Percentiles rank a stretch among this genome's conserved stretches.
These are phyloP conservation scores for Penicillium italicum DNA, from an alignment of 2,329 filamentous ascomycete genomes.

Conservation along the genomic window DNA sequence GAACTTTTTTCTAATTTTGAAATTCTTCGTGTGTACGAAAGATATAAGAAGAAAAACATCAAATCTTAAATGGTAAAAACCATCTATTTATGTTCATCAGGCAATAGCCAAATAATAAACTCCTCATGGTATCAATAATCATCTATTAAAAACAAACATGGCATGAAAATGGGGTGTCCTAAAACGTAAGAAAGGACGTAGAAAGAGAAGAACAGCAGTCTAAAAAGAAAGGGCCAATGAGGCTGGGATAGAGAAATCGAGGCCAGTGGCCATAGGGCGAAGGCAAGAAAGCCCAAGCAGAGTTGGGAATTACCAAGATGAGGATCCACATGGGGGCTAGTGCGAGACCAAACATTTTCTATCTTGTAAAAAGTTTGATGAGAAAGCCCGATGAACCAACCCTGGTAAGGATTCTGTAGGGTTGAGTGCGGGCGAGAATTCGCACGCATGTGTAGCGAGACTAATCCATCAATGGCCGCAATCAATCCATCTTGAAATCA, in stretches of 20 bases:
- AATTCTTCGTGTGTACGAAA: background rate
- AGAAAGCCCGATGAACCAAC: background rate
- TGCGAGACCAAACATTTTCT: too few relatives aligned
- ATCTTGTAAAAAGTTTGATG: too few relatives aligned
- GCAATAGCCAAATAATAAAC: background rate
- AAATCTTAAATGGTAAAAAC: background rate
- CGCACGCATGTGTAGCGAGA: background rate
- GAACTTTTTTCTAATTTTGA: background rate
- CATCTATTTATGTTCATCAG: background rate
- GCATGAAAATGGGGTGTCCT: background rate
- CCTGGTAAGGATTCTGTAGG: background rate
- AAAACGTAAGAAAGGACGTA: background rate
- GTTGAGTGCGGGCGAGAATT: background rate
- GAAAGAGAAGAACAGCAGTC: background rate
- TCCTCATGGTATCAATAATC: background rate
- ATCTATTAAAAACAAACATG: background rate
- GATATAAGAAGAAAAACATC: background rate
- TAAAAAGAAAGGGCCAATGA: background rate
- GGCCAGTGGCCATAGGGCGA: background rate
- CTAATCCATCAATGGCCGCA: background rate
- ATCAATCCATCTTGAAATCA: slow-evolving; percentile 4
- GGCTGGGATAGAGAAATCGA: background rate
- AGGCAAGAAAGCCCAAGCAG: background rate
- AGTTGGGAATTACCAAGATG: too few relatives aligned
- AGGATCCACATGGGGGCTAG: too few relatives aligned